Conservation (phyloP, 2,329 filamentous ascomycete genomes). For the Aspergillus sp. region DNA sequence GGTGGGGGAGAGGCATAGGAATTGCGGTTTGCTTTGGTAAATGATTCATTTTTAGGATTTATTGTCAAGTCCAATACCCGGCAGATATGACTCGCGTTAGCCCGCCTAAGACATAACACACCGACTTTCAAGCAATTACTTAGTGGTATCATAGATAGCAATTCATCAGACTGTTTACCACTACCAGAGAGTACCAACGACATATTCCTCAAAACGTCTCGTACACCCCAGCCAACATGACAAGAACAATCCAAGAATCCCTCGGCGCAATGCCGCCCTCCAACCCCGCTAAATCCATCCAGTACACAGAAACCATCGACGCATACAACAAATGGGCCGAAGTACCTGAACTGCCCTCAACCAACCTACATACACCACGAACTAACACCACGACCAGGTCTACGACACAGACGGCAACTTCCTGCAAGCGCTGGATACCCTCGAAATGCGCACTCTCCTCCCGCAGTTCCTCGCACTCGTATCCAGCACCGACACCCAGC, state of each 20-base stretch:
- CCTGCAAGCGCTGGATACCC: slow-evolving; percentile 53
- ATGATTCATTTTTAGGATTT: no score
- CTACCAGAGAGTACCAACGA: no score
- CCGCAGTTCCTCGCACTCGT: slow-evolving; percentile 37
- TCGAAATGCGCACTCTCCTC: slow-evolving; percentile 45
- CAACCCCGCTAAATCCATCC: slow-evolving; percentile 9
- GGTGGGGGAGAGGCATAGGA: no score
- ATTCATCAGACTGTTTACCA: no score
- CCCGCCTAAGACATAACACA: no score
- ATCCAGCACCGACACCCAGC: slow-evolving; percentile 3
- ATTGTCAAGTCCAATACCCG: no score
- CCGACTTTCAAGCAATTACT: no score
- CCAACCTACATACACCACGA: background rate
- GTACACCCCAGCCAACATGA: no score
- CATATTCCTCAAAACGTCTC: no score
- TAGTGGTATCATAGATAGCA: no score
- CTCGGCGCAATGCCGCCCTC: slow-evolving; percentile 5
- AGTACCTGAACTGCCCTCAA: slow-evolving; percentile 13
- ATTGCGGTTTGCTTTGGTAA: no score
- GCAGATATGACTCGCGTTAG: no score
- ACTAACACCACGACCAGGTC: slow-evolving; percentile 24
- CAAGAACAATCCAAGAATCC: slow-evolving; percentile 13
- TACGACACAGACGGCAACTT: slow-evolving; percentile 61
- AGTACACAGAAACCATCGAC: slow-evolving; percentile 27
- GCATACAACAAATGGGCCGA: slow-evolving; percentile 32